Percentiles rank a stretch among this genome's conserved stretches.
These are phyloP conservation scores for Aspergillus persii DNA, from an alignment of 2,329 filamentous ascomycete genomes.

Conservation along the genomic window DNA sequence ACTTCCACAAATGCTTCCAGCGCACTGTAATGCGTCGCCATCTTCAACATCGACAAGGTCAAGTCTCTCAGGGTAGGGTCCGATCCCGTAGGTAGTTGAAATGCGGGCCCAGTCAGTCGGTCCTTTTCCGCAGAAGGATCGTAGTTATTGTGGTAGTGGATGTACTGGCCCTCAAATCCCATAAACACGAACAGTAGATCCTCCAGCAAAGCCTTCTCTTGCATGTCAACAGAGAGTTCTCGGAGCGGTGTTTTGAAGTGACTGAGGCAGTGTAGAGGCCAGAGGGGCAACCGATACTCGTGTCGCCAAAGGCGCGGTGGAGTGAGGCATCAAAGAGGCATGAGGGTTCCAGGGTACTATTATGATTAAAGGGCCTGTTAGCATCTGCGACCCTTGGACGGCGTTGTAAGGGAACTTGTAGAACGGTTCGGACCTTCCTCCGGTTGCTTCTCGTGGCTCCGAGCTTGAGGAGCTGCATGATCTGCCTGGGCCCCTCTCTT, in stretches of 20 bases:
- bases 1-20: constrained; percentile 92
- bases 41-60: constrained; percentile 82
- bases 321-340: constrained; percentile 69
- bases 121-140: constrained; percentile 83
- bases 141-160: constrained; percentile 79
- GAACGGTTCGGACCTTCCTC: constrained; percentile 26
- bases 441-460: constrained; percentile 34
- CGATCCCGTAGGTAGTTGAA: constrained; percentile 75
- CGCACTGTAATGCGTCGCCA: constrained; percentile 89
- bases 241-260: constrained; percentile 64
- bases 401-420: not conserved
- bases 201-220: constrained; percentile 84
- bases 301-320: constrained; percentile 69
- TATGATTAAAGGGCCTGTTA: constrained; percentile 15
- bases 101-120: constrained; percentile 76
- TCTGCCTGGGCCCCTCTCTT: constrained; percentile 28
- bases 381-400: constrained; percentile 1
- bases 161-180: constrained; percentile 98
- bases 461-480: constrained; percentile 23
- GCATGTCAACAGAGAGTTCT: constrained; percentile 72
- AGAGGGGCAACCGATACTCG: constrained; percentile 62
- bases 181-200: constrained; percentile 94
- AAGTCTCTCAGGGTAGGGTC: constrained; percentile 90
- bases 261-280: constrained; percentile 65
- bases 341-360: constrained; percentile 71